Conservation (phyloP, 768 basidiomycete species). For the Podaxis sp. region DNA sequence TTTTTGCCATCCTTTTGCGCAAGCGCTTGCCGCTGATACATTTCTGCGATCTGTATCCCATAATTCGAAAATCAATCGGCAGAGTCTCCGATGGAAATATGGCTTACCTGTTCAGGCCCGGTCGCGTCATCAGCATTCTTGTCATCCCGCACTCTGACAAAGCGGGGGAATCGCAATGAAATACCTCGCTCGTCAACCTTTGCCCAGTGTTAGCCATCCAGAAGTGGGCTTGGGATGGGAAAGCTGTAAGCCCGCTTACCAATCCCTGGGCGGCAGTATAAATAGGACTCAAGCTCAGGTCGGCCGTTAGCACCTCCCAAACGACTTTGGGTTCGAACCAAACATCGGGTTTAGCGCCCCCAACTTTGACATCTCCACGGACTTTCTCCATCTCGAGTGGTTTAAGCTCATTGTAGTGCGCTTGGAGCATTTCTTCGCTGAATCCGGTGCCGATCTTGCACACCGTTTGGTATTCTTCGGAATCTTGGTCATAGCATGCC, state of each 20-base stretch:
- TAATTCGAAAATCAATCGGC: neutral
- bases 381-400: slow-evolving; percentile 68
- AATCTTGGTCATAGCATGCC: slow-evolving; percentile 93
- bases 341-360: slow-evolving; percentile 93
- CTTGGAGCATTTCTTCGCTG: slow-evolving; percentile 82
- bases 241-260: slow-evolving; percentile 41
- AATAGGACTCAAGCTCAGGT: slow-evolving; percentile 92
- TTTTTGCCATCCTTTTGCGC: slow-evolving; percentile 69
- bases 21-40: slow-evolving; percentile 87
- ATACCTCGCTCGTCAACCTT: slow-evolving; percentile 89
- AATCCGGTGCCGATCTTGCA: slow-evolving; percentile 99
- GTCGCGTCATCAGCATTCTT: slow-evolving; percentile 92
- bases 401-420: slow-evolving; percentile 77
- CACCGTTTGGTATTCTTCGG: slow-evolving; percentile 93
- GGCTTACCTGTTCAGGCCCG: slow-evolving; percentile 79
- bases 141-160: slow-evolving; percentile 89
- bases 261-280: slow-evolving; percentile 93
- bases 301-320: slow-evolving; percentile 98
- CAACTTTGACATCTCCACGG: slow-evolving; percentile 81
- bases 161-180: slow-evolving; percentile 94
- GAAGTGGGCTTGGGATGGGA: neutral
- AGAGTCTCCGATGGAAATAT: neutral
- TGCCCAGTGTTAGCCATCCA: slow-evolving; percentile 1
- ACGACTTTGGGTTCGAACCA: slow-evolving; percentile 98
- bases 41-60: slow-evolving; percentile 72